These are phyloP conservation scores for Cladophialophora yegresii DNA, from an alignment of 2,329 filamentous ascomycete species.

Conservation along the genomic window DNA sequence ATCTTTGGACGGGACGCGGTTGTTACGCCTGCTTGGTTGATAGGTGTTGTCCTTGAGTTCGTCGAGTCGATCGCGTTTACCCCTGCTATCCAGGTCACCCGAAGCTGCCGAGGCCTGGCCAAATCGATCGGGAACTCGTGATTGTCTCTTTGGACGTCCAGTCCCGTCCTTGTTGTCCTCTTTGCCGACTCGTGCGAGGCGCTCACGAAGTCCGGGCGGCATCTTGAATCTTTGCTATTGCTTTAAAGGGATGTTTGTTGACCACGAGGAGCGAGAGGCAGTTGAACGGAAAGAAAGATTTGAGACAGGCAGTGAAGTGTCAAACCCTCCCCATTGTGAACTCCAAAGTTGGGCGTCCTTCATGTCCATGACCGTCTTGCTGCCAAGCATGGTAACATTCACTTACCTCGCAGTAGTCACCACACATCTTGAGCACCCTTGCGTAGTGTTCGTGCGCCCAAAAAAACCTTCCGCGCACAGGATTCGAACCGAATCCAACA, in stretches of 20 bases:
- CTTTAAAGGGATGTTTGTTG: neutral
- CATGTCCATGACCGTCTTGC: neutral
- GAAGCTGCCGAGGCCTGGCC: neutral
- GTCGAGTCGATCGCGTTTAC: neutral
- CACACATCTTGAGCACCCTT: neutral
- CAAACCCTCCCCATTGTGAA: no score
- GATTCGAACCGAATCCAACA: neutral
- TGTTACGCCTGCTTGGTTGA: neutral
- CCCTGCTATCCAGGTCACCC: no score
- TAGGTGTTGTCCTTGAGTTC: neutral
- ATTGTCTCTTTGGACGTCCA: neutral
- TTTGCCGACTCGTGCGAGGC: neutral
- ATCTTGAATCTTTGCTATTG: neutral
- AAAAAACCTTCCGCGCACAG: neutral
- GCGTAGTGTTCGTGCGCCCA: neutral
- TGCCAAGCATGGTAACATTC: neutral
- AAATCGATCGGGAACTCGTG: neutral
- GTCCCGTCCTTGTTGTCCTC: neutral
- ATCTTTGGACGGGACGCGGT: neutral
- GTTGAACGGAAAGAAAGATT: neutral
- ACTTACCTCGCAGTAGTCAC: neutral
- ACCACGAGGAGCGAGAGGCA: neutral
- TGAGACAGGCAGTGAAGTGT: neutral
- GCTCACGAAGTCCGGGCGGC: neutral
- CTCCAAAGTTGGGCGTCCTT: no score